These are phyloP conservation scores for Penicillium glabrum DNA, from an alignment of 2,329 filamentous ascomycete genomes.

Conservation along the genomic window DNA sequence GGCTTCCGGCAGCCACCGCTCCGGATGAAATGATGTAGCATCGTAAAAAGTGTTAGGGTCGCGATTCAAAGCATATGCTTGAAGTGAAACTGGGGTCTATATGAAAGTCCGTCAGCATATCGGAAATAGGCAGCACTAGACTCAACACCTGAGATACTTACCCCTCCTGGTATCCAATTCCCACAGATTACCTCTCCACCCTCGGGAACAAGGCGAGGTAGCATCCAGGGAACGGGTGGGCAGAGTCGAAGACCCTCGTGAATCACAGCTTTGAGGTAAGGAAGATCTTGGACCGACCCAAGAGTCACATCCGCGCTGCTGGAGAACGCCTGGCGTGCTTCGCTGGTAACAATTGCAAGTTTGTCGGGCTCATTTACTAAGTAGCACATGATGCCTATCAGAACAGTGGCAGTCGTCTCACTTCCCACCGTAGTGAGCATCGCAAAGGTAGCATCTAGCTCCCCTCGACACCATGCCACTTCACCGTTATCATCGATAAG, in stretches of 20 bases:
- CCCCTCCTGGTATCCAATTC: constrained; percentile 1
- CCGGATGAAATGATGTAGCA: constrained; percentile 1
- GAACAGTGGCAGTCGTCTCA: constrained; percentile 24
- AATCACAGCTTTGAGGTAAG: constrained; percentile 73
- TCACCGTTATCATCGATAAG: not conserved
- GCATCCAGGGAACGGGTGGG: constrained; percentile 66
- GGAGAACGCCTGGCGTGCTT: not conserved
- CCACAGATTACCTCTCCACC: not conserved
- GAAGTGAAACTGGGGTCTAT: not conserved
- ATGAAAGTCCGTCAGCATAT: not conserved
- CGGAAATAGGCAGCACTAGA: not conserved
- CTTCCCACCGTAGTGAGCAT: constrained; percentile 20
- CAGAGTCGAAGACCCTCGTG: constrained; percentile 70
- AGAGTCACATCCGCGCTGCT: not conserved
- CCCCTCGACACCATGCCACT: not conserved
- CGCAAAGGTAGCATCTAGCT: not conserved
- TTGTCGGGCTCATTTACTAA: not conserved
- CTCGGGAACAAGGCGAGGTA: constrained; percentile 36
- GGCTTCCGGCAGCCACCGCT: constrained; percentile 3
- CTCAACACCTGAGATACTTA: not conserved
- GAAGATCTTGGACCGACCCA: constrained; percentile 44
- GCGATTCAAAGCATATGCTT: not conserved
- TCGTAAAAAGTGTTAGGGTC: not conserved
- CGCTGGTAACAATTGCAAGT: not conserved
- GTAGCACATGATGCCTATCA: constrained; percentile 12